A percentile compares a stretch with the other conserved stretches of the same genome.
phyloP scores from a whole-genome alignment of 805 yeast genomes.

The Zygoascus bituminiphila region DNA sequence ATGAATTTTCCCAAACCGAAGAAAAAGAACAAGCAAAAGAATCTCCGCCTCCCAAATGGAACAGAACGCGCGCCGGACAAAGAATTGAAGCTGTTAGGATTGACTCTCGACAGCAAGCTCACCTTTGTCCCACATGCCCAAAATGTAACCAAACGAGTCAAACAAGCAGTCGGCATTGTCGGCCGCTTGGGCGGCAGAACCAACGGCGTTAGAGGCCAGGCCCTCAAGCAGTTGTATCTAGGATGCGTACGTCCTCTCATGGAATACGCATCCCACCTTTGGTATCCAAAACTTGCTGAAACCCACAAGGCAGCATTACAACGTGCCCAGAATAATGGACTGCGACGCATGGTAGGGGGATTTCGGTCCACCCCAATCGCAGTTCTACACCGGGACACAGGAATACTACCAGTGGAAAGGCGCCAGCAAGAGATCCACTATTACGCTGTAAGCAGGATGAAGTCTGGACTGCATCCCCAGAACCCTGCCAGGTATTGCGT shows the following conservation, averaged over 20 bases:
- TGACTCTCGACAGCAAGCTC: background rate
- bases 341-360: background rate
- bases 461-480: too few species aligned
- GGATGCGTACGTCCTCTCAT: constrained; percentile 4
- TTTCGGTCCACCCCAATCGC: too few species aligned
- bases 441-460: too few species aligned
- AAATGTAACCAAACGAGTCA: background rate
- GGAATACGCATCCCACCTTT: constrained; percentile 15
- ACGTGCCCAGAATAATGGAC: background rate
- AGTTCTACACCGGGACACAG: too few species aligned
- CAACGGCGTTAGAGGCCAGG: constrained; percentile 3
- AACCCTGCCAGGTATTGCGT: too few species aligned
- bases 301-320: background rate
- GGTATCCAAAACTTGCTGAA: constrained; percentile 3
- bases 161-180: background rate
- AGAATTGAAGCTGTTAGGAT: background rate
- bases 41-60: too few species aligned
- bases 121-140: background rate
- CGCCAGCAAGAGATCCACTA: too few species aligned
- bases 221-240: background rate
- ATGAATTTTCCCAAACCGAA: too few species aligned
- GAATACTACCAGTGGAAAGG: too few species aligned
- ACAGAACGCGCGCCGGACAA: background rate
- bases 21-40: too few species aligned
- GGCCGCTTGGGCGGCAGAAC: background rate